Conservation (phyloP, 768 basidiomycete genomes). For the Auricularia auricula-judae region DNA sequence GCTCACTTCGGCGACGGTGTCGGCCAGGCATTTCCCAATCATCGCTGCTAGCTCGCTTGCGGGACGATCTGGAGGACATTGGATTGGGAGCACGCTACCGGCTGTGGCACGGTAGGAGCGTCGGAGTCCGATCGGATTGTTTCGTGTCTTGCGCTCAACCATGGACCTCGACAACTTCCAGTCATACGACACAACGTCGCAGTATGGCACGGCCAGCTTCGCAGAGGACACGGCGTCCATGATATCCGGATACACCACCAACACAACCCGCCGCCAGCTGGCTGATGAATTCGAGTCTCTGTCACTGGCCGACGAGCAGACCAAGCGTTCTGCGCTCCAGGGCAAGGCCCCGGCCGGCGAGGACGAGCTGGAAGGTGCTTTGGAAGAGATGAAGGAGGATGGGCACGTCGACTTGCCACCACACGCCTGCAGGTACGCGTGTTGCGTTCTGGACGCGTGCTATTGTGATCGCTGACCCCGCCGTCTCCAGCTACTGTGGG, state of each 20-base stretch:
- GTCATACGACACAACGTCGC: conserved; percentile 12
- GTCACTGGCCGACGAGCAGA: conserved; percentile 7
- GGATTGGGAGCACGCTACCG: too few relatives aligned
- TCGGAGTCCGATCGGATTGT: too few relatives aligned
- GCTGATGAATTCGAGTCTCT: conserved; percentile 10
- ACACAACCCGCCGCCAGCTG: conserved; percentile 10
- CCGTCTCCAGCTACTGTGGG: conserved; percentile 73
- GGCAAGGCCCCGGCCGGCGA: conserved; percentile 32
- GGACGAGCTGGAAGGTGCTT: conserved; percentile 81
- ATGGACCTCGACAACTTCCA: conserved; percentile 10
- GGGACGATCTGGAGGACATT: too few relatives aligned
- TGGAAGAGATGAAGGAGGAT: conserved; percentile 85
- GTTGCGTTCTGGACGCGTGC: conserved; percentile 11
- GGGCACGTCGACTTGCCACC: conserved; percentile 67
- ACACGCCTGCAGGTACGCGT: conserved; percentile 85
- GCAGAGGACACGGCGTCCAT: conserved; percentile 16
- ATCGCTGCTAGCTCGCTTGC: too few relatives aligned
- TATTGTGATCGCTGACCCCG: conserved; percentile 5
- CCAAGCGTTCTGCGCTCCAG: conserved; percentile 2
- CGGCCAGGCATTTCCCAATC: too few relatives aligned
- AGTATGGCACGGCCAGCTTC: conserved; percentile 13
- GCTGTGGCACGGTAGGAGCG: too few relatives aligned
- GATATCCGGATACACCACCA: conserved; percentile 16
- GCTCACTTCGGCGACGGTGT: too few relatives aligned
- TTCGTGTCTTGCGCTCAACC: not conserved